phyloP scores from a whole-genome alignment of 805 yeast genomes.

The Danielozyma ontarioensis region DNA sequence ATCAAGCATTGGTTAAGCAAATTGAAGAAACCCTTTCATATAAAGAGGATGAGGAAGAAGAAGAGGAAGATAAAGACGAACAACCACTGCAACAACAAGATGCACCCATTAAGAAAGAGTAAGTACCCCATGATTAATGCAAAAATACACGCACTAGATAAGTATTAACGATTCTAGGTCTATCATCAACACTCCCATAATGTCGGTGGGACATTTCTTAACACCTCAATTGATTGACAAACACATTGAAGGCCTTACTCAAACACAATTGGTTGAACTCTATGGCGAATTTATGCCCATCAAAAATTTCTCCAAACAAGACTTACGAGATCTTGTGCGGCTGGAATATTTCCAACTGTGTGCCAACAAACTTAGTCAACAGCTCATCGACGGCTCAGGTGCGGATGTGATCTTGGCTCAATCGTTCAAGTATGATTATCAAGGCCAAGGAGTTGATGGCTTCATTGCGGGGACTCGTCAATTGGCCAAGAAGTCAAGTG shows the following conservation, averaged over 20 bases:
- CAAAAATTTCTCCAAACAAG: constrained; percentile 28
- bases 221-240: constrained; percentile 22
- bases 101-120: constrained; percentile 10
- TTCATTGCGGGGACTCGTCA: constrained; percentile 42
- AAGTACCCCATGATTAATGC: constrained; percentile 13
- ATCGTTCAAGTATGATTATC: constrained; percentile 43
- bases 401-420: constrained; percentile 47
- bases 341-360: constrained; percentile 47
- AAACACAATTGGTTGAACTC: constrained; percentile 29
- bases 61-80: constrained; percentile 20
- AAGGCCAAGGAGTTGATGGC: constrained; percentile 52
- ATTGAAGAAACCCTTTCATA: constrained; percentile 44
- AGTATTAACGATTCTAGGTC: not conserved
- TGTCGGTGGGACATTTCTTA: constrained; percentile 29
- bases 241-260: constrained; percentile 26
- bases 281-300: constrained; percentile 40
- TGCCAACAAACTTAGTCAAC: constrained; percentile 35
- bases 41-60: constrained; percentile 34
- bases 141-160: no score
- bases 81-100: constrained; percentile 7
- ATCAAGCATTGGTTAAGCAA: constrained; percentile 42
- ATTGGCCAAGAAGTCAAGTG: constrained; percentile 12
- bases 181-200: constrained; percentile 19
- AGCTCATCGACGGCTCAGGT: constrained; percentile 33
- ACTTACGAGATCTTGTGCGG: constrained; percentile 38